Conservation (phyloP, 805 yeast species). For the Candida rishiriensis region DNA sequence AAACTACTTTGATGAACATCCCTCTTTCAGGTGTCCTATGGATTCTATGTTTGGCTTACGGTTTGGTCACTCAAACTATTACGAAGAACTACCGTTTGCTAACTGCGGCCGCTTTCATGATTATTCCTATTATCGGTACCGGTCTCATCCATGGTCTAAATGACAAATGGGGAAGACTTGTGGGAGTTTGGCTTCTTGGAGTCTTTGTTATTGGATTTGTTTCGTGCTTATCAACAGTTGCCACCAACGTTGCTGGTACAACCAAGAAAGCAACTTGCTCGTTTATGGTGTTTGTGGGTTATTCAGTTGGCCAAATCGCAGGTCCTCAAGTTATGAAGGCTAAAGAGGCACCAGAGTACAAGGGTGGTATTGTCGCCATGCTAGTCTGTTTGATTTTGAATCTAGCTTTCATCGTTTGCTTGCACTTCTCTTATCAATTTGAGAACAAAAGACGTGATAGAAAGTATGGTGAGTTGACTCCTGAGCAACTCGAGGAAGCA, state of each 20-base stretch:
- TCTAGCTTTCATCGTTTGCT: constrained; percentile 14
- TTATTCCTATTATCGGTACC: constrained; percentile 12
- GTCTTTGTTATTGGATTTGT: constrained; percentile 13
- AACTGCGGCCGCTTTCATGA: constrained; percentile 13
- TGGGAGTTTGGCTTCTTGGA: constrained; percentile 13
- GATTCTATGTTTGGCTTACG: constrained; percentile 9
- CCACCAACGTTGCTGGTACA: constrained; percentile 55
- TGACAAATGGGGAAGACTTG: constrained; percentile 17
- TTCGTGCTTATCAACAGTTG: constrained; percentile 11
- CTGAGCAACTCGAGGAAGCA: constrained; percentile 17
- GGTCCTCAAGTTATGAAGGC: constrained; percentile 61
- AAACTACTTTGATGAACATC: constrained; percentile 30
- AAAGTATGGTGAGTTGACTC: constrained; percentile 26
- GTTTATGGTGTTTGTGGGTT: constrained; percentile 50
- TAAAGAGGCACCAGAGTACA: constrained; percentile 45
- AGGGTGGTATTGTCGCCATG: constrained; percentile 52
- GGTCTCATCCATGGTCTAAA: constrained; percentile 13
- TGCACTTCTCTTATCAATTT: constrained; percentile 13
- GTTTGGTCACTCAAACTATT: constrained; percentile 8
- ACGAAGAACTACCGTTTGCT: constrained; percentile 11
- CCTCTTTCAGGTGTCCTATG: constrained; percentile 30
- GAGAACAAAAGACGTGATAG: constrained; percentile 48
- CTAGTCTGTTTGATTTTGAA: constrained; percentile 32
- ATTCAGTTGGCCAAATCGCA: constrained; percentile 50
- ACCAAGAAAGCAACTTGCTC: constrained; percentile 51